Evolutionary conservation across 2,329 filamentous ascomycete genomes (phyloP), one percentile per base, ranked within the genome.

Genomic region (Fusarium setosum): DNA sequence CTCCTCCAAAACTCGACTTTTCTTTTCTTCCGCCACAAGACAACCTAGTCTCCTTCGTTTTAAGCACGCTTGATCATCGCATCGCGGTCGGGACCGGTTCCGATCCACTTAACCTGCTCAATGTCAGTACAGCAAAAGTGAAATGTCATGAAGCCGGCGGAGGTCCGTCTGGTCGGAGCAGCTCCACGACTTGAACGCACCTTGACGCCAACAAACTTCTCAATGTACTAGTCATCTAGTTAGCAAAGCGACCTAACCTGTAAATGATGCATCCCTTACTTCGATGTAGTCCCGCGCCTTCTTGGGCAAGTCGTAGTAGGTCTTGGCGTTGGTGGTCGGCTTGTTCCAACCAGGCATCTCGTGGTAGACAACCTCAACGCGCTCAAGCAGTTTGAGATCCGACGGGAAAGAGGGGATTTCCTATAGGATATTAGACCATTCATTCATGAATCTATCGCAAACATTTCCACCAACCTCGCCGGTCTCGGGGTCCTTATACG

Each of bases 321-420:
- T 56, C 73, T 83, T 86, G 57, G 82, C 79, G 40, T 83, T 82
- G 10, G 85, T 86, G 0, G 86, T 92, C 41, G 83, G 79, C 70
- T 81, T 81, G 71, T 90, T 84, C 90, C 90, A 92, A 44, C 90
- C 90, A 24, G 85, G 82, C 54, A 92, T 75, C 47, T 87, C 89
- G 70, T 87, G 81, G 77, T 92, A 92, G 37, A 86, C 81, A 23
- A 90, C 86, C 71, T 89, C 84, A 10, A 15, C n/a, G 23, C 10
- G n/a, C 24, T 29, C 24, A 20, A 20, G 7, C 23, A 45, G 10
- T 15, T 31, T 11, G 12, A 45, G 41, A n/a, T 9, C 41, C 7
- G 40, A 8, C 4, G 17, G 23, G 6, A 12, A 18, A 6, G 23
- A 29, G 17, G 35, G 17, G n/a, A 38, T 10, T 18, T 38, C 35